phyloP scores from a whole-genome alignment of 78 protist species.

The Isochrysis galbana region DNA sequence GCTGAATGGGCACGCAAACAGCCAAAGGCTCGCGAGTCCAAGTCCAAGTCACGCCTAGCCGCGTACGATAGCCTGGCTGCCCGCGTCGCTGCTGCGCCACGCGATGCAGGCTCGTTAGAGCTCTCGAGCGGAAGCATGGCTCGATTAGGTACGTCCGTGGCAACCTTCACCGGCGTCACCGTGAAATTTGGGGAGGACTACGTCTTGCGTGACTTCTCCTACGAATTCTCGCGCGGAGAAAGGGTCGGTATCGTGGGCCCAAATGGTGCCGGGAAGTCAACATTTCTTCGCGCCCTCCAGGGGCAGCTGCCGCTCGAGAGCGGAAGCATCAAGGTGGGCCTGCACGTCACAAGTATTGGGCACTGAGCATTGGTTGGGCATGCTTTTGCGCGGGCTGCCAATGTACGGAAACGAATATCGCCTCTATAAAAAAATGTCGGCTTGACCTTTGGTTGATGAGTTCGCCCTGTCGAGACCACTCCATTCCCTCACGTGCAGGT shows the following conservation, averaged over 20 bases:
- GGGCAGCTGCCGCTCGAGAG: conserved; percentile 1
- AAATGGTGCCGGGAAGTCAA: conserved; percentile 62
- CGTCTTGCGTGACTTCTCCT: background rate
- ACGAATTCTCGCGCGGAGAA: background rate
- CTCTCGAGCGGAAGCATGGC: background rate
- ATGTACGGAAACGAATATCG: no score
- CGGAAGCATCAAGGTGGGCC: background rate
- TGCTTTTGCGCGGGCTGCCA: no score
- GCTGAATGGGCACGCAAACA: background rate
- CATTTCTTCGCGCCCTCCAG: conserved; percentile 39
- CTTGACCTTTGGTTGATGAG: no score
- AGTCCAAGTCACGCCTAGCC: background rate
- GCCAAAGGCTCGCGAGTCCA: background rate
- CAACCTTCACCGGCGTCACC: background rate
- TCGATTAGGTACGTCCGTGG: background rate
- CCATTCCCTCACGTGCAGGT: background rate
- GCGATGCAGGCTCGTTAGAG: no score
- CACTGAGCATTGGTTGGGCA: no score
- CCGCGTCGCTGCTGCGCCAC: background rate
- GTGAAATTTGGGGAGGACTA: background rate
- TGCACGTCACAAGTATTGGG: no score
- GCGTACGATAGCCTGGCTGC: background rate
- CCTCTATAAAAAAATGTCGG: no score
- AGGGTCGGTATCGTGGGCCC: conserved; percentile 47
- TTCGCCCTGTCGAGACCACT: no score